Conservation (phyloP, 2,329 filamentous ascomycete genomes). For the Aspergillus pseudotamarii region DNA sequence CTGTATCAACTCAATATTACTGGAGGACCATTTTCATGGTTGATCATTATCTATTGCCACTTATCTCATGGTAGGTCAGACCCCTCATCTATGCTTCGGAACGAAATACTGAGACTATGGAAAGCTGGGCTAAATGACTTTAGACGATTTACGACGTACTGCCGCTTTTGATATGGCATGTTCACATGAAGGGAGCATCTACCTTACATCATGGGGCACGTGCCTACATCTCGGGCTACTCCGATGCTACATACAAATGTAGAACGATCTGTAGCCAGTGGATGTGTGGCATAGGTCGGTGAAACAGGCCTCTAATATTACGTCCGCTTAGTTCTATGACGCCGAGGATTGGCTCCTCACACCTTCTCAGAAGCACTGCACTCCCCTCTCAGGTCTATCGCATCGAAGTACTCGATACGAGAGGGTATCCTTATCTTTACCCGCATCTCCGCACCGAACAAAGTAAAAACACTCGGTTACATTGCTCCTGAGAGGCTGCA, state of each 20-base stretch:
- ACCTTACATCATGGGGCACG: not conserved
- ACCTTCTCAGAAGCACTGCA: not conserved
- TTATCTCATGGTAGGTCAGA: not conserved
- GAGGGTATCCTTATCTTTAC: conserved; percentile 9
- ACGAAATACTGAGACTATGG: not conserved
- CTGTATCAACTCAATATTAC: not conserved
- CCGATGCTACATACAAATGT: not conserved
- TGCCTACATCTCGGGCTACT: not conserved
- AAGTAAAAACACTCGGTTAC: conserved; percentile 21
- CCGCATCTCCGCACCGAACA: conserved; percentile 27
- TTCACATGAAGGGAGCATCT: not conserved
- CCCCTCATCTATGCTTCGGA: not conserved
- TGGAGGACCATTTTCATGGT: not conserved
- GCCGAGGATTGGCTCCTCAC: not conserved
- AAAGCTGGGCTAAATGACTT: not conserved
- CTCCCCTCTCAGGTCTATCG: not conserved
- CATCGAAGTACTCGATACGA: not conserved
- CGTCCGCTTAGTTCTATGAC: not conserved
- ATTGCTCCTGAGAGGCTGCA: conserved; percentile 8
- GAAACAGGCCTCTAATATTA: not conserved
- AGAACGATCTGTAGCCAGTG: too few relatives aligned
- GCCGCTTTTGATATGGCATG: not conserved
- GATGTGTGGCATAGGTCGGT: not conserved
- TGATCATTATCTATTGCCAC: not conserved
- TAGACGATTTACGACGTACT: not conserved